Base-by-base conservation (phyloP, 2,329 filamentous ascomycete genomes). In the Neospermospora avenae region DNA sequence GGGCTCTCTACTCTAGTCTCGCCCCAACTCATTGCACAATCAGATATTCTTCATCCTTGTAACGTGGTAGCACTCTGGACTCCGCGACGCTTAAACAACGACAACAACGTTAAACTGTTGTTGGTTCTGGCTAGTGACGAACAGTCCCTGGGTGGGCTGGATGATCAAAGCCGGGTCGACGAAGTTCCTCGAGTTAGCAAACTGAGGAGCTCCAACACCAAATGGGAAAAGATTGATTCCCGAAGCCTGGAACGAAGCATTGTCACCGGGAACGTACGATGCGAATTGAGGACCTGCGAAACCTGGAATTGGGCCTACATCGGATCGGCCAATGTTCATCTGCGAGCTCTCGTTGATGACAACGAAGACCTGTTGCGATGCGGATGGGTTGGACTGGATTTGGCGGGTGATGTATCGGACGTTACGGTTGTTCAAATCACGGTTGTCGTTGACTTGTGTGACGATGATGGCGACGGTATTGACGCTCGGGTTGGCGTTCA, bases 381-480 rank as follows among this genome's bases (percentile, higher is more conserved):
- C 41, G 8, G 46, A 37, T 22, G 64, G 58, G 46, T 71, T 65
- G 60, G 63, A 60, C 55, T 68, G 59, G 24, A 71, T 51, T 62
- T 70, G 66, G 51, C 67, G 69, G 3, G 63, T 64, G 45, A 69
- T 58, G 57, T 67, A 71, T 28, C 70, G 66, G 22, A 54, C 63
- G 18, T 67, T 65, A n/a, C 48, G 31, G 51, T 65, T 67, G 37
- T 56, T 62, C 10, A 16, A 22, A 25, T 65, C 49, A 20, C 69
- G 66, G 48, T 58, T 63, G 48, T 71, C 69, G 31, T 64, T 61
- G 13, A 72, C 63, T 45, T 67, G 46, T 25, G 68, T 69, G 4
- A 71, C 62, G 48, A 71, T 58, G 8, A 71, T 57, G n/a, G 69
- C 63, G 34, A 71, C 51, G 24, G 66, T 71, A 57, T 71, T 71